phyloP scores from a whole-genome alignment of 2,329 filamentous ascomycete genomes.

The Fonsecaea pugnacius region DNA sequence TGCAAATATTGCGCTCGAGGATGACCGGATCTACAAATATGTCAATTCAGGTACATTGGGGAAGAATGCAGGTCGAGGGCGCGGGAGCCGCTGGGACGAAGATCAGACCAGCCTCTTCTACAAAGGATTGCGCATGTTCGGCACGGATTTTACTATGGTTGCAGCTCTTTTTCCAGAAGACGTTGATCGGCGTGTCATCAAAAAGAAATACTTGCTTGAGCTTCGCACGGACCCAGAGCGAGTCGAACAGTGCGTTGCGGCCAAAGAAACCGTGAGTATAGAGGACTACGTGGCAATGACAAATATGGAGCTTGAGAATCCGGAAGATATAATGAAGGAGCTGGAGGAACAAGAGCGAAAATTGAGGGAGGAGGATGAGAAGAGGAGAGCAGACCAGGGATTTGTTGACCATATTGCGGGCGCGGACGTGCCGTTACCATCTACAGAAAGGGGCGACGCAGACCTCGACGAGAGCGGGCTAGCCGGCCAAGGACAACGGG shows the following conservation, averaged over 20 bases:
- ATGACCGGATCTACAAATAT: conserved; percentile 50
- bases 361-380: conserved; percentile 48
- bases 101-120: conserved; percentile 66
- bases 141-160: conserved; percentile 66
- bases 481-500: conserved; percentile 8
- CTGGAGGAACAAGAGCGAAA: conserved; percentile 51
- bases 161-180: conserved; percentile 64
- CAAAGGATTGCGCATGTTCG: conserved; percentile 65
- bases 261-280: conserved; percentile 50
- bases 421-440: conserved; percentile 39
- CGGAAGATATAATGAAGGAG: conserved; percentile 53
- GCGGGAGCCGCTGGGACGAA: conserved; percentile 61
- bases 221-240: conserved; percentile 60
- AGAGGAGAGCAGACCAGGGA: conserved; percentile 34
- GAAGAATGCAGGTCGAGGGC: conserved; percentile 52
- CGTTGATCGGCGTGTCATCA: conserved; percentile 64
- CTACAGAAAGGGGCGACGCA: conserved; percentile 42
- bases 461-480: conserved; percentile 5
- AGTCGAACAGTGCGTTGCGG: conserved; percentile 58
- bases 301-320: conserved; percentile 50
- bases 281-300: conserved; percentile 53
- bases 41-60: conserved; percentile 54
- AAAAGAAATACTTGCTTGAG: conserved; percentile 66
- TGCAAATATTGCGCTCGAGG: conserved; percentile 51
- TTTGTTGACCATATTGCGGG: conserved; percentile 31